These are phyloP conservation scores for Clonostachys rhizophaga DNA, from an alignment of 2,329 filamentous ascomycete species.

Conservation along the genomic window DNA sequence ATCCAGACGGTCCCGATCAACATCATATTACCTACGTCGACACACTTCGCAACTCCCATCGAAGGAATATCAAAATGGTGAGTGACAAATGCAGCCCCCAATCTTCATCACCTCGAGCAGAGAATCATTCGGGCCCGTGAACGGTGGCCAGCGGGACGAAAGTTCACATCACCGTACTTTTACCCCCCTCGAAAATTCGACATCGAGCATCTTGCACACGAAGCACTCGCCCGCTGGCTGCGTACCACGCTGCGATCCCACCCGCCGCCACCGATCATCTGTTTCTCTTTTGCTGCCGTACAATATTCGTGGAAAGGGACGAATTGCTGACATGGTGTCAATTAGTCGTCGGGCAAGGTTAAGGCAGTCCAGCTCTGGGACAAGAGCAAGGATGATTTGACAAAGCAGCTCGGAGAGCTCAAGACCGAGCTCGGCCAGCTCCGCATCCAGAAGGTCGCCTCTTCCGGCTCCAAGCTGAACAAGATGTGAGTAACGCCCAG, in stretches of 20 bases:
- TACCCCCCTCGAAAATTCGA: background rate
- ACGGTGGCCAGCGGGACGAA: background rate
- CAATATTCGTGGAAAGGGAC: conserved; percentile 2
- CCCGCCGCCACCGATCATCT: background rate
- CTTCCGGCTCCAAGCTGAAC: conserved; percentile 91
- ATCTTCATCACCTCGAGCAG: too few species aligned
- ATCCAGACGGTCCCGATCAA: background rate
- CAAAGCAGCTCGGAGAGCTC: conserved; percentile 90
- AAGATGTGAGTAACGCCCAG: conserved; percentile 70
- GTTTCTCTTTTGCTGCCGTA: background rate
- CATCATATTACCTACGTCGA: conserved; percentile 22
- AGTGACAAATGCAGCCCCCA: conserved; percentile 16
- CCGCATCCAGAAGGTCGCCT: conserved; percentile 97
- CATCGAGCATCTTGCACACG: background rate
- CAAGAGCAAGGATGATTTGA: conserved; percentile 99
- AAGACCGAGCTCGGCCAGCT: conserved; percentile 96
- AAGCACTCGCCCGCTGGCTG: background rate
- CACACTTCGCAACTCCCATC: conserved; percentile 33
- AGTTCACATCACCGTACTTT: background rate
- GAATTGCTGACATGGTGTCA: conserved; percentile 14
- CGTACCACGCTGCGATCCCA: background rate
- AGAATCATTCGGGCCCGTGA: too few species aligned
- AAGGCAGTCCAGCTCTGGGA: conserved; percentile 96
- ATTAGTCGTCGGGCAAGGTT: conserved; percentile 60
- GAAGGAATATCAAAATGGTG: conserved; percentile 40